Evolutionary conservation across 2,329 filamentous ascomycete species (phyloP), one percentile per base, ranked within the genome.

Genomic region (Dendrostoma leiphaemia): DNA sequence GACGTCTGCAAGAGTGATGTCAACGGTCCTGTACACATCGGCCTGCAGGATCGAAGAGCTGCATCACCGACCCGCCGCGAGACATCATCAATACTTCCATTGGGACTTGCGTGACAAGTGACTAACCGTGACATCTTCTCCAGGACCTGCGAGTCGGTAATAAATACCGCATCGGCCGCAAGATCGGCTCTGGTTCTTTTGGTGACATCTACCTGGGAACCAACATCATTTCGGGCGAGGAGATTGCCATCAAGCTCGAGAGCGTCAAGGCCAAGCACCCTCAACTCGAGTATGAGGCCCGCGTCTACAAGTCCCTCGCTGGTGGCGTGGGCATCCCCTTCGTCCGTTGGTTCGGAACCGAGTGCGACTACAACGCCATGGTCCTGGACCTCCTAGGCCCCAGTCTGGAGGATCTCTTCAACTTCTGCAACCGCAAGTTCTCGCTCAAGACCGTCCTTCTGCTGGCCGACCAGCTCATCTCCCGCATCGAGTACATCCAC

Each of bases 281-380:
- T 56, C 94, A 97, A 76, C 86, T 99, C 59, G 94, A 97, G 75
- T 97, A 97, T 81, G 94, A 99, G 76, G 94, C 94, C 55, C 91
- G 93, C 65, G 93, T 97, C 66, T 93, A 88, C 77, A 88, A 88
- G 74, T 88, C 84, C 23, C 89, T 99, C 49, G 94, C 94, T 53
- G 94, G 94, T 63, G 94, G 94, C 72, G 94, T 97, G 65, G 94
- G 94, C 58, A 99, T 99, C 62, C 94, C 94, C 45, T 97, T 97
- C 69, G 94, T 99, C 69, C 91, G 93, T 76, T 99, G 94, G 94
- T 99, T 97, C 74, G 94, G 94, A 64, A 97, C 93, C 58, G 94
- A 99, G 77, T 97, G 93, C 75, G 94, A 97, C 79, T 97, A 99
- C 85, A 97, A 99, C 76, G 94, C 94, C 72, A 97, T 99, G 94